A percentile compares a stretch with the other conserved stretches of the same genome.
These are phyloP conservation scores for Beauveria caledonica DNA, from an alignment of 2,329 filamentous ascomycete species.

Conservation along the genomic window DNA sequence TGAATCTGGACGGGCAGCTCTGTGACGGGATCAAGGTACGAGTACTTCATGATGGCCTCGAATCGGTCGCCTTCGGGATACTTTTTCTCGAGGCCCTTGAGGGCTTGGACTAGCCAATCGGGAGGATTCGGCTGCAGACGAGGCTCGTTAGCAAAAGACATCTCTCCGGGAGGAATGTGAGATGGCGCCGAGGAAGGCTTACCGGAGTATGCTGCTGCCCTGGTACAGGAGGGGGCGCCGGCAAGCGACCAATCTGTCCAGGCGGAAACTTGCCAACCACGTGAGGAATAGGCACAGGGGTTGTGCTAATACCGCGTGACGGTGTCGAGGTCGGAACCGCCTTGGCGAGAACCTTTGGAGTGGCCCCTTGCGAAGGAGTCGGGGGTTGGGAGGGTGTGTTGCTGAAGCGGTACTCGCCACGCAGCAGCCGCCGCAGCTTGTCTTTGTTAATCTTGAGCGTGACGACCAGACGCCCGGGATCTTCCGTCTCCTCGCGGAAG, in stretches of 20 bases:
- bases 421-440: conserved; percentile 59
- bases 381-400: conserved; percentile 28
- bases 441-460: conserved; percentile 66
- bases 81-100: conserved; percentile 59
- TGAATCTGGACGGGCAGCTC: conserved; percentile 53
- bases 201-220: conserved; percentile 52
- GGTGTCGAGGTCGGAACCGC: conserved; percentile 28
- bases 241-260: conserved; percentile 57
- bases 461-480: conserved; percentile 61
- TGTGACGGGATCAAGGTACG: conserved; percentile 65
- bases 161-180: not conserved
- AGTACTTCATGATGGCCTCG: conserved; percentile 86
- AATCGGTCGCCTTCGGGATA: conserved; percentile 74
- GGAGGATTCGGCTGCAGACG: conserved; percentile 65
- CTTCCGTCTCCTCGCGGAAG: conserved; percentile 71
- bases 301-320: conserved; percentile 24
- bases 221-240: conserved; percentile 54
- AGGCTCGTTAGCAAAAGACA: not conserved
- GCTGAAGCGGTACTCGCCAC: conserved; percentile 40
- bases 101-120: conserved; percentile 70
- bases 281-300: conserved; percentile 25
- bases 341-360: conserved; percentile 22
- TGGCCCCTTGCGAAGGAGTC: conserved; percentile 25
- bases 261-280: conserved; percentile 30
- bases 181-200: conserved; percentile 31